Conservation (phyloP, 1,139 yeast genomes). For the Nakaseomyces delphensis region DNA sequence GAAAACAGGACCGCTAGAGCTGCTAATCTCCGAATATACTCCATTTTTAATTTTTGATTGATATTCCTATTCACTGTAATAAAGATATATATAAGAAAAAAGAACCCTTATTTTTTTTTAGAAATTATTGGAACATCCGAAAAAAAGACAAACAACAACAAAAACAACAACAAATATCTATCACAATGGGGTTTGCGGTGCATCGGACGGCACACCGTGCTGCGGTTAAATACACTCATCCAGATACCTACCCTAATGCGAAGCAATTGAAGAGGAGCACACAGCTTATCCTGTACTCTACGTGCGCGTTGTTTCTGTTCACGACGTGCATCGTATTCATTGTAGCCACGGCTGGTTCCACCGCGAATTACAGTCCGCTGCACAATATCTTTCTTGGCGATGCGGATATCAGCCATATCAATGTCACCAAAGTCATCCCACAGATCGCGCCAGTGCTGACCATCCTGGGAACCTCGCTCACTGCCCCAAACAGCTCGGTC, state of each 20-base stretch:
- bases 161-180: neutral
- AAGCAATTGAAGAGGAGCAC: slow-evolving; percentile 1
- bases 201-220: slow-evolving; percentile 7
- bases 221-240: slow-evolving; percentile 8
- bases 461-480: slow-evolving; percentile 24
- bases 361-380: slow-evolving; percentile 26
- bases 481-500: slow-evolving; percentile 18
- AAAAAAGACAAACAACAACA: neutral
- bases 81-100: too few relatives aligned
- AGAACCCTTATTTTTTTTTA: too few relatives aligned
- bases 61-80: too few relatives aligned
- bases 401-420: slow-evolving; percentile 28
- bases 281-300: neutral
- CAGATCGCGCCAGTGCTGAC: slow-evolving; percentile 23
- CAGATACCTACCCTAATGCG: slow-evolving; percentile 4
- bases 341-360: slow-evolving; percentile 28
- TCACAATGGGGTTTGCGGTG: neutral
- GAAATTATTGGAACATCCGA: neutral
- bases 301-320: slow-evolving; percentile 17
- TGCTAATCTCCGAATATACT: too few relatives aligned
- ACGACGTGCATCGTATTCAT: slow-evolving; percentile 16
- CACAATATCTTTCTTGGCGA: slow-evolving; percentile 28
- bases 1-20: too few relatives aligned
- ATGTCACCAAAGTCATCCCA: slow-evolving; percentile 30
- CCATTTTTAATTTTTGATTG: too few relatives aligned